Evolutionary conservation across 2,329 filamentous ascomycete species (phyloP).

Genomic region (Geoglossum cookeanum): DNA sequence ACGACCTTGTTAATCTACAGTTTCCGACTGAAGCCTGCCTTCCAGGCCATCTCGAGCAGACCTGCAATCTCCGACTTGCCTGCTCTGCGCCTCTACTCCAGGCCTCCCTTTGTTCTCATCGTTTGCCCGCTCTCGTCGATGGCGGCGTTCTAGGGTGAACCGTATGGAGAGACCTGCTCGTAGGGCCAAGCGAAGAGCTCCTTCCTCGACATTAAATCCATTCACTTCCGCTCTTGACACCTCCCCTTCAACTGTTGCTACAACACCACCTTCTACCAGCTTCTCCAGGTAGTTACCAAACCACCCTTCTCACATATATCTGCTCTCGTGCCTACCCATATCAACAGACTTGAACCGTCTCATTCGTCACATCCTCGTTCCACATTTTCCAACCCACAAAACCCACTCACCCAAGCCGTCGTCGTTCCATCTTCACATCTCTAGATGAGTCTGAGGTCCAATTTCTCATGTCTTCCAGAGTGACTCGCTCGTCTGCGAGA

Average conservation of each 20-base stretch:
- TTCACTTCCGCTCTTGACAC: slow-evolving; percentile 22
- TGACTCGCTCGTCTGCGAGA: slow-evolving; percentile 87
- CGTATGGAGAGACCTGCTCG: slow-evolving; percentile 3
- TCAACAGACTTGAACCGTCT: slow-evolving; percentile 2
- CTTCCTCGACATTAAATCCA: slow-evolving; percentile 21
- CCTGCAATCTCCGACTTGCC: not conserved
- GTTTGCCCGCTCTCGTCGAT: slow-evolving; percentile 4
- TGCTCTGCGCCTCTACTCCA: not conserved
- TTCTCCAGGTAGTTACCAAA: slow-evolving; percentile 4
- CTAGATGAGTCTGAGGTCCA: slow-evolving; percentile 7
- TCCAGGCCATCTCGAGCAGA: not conserved
- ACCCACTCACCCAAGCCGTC: not conserved
- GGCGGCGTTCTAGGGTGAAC: slow-evolving; percentile 4
- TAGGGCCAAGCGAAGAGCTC: slow-evolving; percentile 9
- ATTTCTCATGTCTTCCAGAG: slow-evolving; percentile 86
- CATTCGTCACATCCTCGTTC: slow-evolving; percentile 3
- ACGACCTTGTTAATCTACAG: not conserved
- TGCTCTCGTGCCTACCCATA: slow-evolving; percentile 3
- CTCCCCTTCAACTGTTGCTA: slow-evolving; percentile 24
- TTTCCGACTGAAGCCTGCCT: not conserved
- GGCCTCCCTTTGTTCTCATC: not conserved
- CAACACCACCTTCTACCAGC: slow-evolving; percentile 17
- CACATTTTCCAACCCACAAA: not conserved
- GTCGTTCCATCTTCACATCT: slow-evolving; percentile 4
- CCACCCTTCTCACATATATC: not conserved